phyloP scores from a whole-genome alignment of 805 yeast genomes.

The Starmerella khaoyaiensis region DNA sequence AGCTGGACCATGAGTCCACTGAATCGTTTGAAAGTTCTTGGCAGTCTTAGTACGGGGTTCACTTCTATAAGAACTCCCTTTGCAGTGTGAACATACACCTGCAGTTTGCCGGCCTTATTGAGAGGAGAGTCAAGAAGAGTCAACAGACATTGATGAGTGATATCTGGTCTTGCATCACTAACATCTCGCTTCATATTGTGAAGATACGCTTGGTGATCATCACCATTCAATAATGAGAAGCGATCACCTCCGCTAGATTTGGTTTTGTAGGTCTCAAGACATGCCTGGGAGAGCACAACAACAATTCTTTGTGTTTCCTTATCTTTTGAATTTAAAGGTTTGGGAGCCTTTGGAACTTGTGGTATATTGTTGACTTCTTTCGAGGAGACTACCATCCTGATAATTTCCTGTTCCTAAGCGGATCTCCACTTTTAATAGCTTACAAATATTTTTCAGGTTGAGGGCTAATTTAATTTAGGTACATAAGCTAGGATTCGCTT shows the following conservation, averaged over 20 bases:
- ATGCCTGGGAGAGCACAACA: conserved; percentile 92
- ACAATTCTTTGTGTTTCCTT: conserved; percentile 75
- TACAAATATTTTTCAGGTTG: not conserved
- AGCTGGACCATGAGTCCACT: conserved; percentile 97
- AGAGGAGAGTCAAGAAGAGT: conserved; percentile 94
- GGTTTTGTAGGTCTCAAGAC: conserved; percentile 86
- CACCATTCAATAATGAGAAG: conserved; percentile 88
- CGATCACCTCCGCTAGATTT: conserved; percentile 73
- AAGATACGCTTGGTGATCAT: conserved; percentile 91
- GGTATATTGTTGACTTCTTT: conserved; percentile 38
- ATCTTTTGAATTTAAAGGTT: conserved; percentile 68
- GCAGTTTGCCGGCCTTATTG: conserved; percentile 92
- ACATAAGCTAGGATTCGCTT: no score
- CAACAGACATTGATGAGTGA: conserved; percentile 92
- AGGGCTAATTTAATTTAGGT: no score
- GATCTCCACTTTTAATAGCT: not conserved
- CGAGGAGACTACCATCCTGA: conserved; percentile 6
- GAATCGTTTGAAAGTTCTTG: conserved; percentile 94
- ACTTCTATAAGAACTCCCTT: conserved; percentile 90
- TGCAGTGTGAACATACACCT: conserved; percentile 92
- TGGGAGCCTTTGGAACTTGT: conserved; percentile 79
- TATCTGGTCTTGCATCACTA: conserved; percentile 98
- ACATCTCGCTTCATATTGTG: conserved; percentile 95
- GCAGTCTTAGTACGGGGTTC: conserved; percentile 91
- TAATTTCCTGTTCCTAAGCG: not conserved